Evolutionary conservation across 139 green algal genomes (phyloP).

Genomic region (Desmodesmus armatus): DNA sequence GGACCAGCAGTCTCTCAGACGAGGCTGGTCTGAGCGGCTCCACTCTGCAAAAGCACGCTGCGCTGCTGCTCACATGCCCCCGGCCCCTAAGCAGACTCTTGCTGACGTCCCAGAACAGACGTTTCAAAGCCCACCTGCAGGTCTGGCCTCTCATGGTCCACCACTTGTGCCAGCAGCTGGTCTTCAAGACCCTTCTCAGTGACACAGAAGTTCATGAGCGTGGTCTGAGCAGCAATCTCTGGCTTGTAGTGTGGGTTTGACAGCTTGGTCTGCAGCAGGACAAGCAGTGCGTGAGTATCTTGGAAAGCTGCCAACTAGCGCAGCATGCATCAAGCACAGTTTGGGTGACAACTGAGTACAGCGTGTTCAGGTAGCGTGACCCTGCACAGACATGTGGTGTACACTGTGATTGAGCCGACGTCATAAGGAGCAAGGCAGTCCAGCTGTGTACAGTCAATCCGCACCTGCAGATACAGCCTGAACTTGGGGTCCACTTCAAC

Average conservation of each 20-base stretch:
- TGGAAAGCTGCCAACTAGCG: not conserved
- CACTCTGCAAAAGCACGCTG: too few species aligned
- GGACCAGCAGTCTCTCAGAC: too few species aligned
- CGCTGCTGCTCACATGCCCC: too few species aligned
- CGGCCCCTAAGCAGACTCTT: not conserved
- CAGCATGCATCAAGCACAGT: not conserved
- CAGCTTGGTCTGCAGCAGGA: constrained; percentile 86
- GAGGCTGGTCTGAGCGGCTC: too few species aligned
- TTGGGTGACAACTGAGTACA: not conserved
- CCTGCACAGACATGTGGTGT: too few species aligned
- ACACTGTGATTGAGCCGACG: too few species aligned
- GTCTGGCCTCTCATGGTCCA: constrained; percentile 89
- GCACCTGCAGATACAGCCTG: constrained; percentile 48
- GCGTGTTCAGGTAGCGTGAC: too few species aligned
- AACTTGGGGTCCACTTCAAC: constrained; percentile 64
- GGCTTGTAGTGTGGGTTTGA: constrained; percentile 92
- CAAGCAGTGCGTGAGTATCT: not conserved
- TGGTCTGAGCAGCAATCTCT: constrained; percentile 91
- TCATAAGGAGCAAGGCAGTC: too few species aligned
- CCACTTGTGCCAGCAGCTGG: constrained; percentile 90
- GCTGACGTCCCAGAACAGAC: not conserved
- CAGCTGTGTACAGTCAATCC: not conserved
- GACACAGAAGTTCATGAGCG: constrained; percentile 93
- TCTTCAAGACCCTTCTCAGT: constrained; percentile 93
- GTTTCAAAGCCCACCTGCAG: constrained; percentile 68